phyloP scores from a whole-genome alignment of 306 rosid genomes.

The Ceratonia siliqua region DNA sequence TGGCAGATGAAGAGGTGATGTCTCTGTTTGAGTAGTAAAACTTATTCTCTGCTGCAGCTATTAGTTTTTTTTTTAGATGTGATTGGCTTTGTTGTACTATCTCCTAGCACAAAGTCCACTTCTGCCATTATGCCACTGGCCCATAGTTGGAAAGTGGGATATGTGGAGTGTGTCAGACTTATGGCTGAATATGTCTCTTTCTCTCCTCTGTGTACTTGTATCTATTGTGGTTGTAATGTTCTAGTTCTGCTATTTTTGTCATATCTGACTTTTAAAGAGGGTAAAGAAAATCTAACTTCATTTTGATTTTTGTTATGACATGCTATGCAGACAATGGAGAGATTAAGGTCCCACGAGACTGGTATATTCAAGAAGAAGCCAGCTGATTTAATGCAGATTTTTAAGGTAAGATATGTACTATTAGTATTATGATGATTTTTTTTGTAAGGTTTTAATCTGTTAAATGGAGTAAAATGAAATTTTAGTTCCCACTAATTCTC shows the following conservation, averaged over 20 bases:
- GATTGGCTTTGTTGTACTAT: background rate
- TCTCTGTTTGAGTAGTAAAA: constrained; percentile 28
- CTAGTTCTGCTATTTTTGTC: constrained; percentile 14
- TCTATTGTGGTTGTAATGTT: background rate
- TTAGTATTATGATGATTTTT: background rate
- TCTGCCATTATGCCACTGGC: background rate
- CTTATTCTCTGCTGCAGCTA: constrained; percentile 23
- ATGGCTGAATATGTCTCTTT: background rate
- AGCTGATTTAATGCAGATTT: constrained; percentile 66
- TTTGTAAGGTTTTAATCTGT: background rate
- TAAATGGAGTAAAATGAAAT: background rate
- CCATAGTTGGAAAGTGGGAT: constrained; percentile 15
- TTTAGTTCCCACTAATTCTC: background rate
- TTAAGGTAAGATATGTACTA: constrained; percentile 50
- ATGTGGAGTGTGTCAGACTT: constrained; percentile 7
- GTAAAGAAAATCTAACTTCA: background rate
- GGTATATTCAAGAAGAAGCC: constrained; percentile 76
- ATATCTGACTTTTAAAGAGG: constrained; percentile 6
- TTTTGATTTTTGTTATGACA: constrained; percentile 12
- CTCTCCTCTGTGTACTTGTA: background rate
- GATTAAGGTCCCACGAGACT: constrained; percentile 59
- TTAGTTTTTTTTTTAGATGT: constrained; percentile 9
- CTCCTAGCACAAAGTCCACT: background rate
- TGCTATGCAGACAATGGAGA: constrained; percentile 72
- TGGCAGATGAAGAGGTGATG: constrained; percentile 97